A percentile compares a stretch with the other conserved stretches of the same genome.
Evolutionary conservation across 257 asterid genomes (phyloP).

Genomic region (Solanum commersonii): DNA sequence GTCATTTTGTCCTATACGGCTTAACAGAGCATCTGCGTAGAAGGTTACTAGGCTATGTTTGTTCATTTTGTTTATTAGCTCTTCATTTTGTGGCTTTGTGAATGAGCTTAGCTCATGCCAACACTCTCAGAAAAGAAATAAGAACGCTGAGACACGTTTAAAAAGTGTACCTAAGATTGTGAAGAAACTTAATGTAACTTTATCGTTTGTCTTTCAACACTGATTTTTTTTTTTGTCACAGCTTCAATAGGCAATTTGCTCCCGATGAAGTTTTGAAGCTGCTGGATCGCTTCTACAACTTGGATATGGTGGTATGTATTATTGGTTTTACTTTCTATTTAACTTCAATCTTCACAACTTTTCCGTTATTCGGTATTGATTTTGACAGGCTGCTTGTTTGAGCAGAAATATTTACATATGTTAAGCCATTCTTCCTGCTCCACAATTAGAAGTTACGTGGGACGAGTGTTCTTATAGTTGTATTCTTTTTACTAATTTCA

Average conservation of each 20-base stretch:
- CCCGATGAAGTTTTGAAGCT: conserved; percentile 75
- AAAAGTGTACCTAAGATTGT: not conserved
- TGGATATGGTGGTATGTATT: conserved; percentile 85
- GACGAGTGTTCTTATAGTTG: not conserved
- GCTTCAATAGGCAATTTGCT: conserved; percentile 71
- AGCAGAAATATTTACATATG: not conserved
- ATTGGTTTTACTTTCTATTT: not conserved
- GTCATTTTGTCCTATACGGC: conserved; percentile 44
- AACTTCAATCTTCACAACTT: not conserved
- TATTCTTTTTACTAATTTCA: conserved; percentile 17
- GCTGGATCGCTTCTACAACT: conserved; percentile 83
- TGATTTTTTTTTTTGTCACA: conserved; percentile 16
- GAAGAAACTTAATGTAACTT: not conserved
- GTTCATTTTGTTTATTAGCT: not conserved
- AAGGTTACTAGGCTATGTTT: conserved; percentile 39
- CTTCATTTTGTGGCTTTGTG: not conserved
- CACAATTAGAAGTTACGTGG: not conserved
- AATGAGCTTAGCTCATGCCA: not conserved
- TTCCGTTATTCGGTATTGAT: not conserved
- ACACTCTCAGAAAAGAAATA: not conserved
- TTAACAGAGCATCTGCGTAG: conserved; percentile 27
- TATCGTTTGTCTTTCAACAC: not conserved
- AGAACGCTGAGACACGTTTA: not conserved
- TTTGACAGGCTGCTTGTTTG: not conserved
- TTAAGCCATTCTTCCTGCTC: not conserved